Conservation (phyloP, 257 asterid species). For the Rauvolfia tetraphylla region DNA sequence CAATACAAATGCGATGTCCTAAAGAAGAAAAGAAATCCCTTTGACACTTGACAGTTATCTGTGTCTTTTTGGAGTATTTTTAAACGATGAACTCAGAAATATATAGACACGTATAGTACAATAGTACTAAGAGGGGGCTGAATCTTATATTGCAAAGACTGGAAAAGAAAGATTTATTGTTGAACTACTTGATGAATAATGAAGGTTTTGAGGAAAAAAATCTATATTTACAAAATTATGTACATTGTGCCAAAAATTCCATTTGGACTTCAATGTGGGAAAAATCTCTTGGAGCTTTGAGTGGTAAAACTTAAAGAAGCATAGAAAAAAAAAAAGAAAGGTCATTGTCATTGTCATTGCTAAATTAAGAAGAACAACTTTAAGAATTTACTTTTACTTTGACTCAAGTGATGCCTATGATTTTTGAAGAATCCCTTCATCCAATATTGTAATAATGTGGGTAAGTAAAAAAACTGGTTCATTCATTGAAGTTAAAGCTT, state of each 20-base stretch:
- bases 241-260: too few species aligned
- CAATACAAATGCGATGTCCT: not conserved
- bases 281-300: not conserved
- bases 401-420: not conserved
- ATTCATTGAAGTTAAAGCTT: not conserved
- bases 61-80: not conserved
- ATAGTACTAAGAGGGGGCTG: too few species aligned
- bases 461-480: not conserved
- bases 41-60: not conserved
- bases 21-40: not conserved
- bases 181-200: too few species aligned
- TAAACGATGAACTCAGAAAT: too few species aligned
- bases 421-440: not conserved
- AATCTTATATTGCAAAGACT: too few species aligned
- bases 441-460: not conserved
- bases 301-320: not conserved
- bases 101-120: too few species aligned
- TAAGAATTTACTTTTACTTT: conserved; percentile 4
- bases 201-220: too few species aligned
- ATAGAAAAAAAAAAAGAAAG: not conserved
- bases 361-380: conserved; percentile 1
- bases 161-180: too few species aligned
- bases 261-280: not conserved
- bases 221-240: too few species aligned
- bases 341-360: not conserved